phyloP scores from a whole-genome alignment of 805 yeast genomes.

The Pichia insulana region DNA sequence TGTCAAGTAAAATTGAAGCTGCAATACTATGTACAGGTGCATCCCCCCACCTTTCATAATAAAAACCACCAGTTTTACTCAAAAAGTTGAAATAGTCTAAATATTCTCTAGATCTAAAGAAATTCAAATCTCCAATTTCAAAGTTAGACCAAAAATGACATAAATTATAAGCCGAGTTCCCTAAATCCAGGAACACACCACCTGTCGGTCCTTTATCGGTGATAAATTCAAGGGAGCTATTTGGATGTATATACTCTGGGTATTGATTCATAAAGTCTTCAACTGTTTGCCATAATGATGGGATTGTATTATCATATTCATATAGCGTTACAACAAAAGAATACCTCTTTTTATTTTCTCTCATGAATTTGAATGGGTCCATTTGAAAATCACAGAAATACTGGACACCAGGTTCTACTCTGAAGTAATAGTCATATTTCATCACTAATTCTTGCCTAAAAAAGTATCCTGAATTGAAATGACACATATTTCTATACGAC shows the following conservation, averaged over 20 bases:
- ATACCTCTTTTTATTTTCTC: slow-evolving; percentile 68
- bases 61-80: slow-evolving; percentile 66
- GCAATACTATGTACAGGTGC: slow-evolving; percentile 85
- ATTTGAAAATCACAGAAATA: slow-evolving; percentile 80
- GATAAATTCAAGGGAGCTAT: slow-evolving; percentile 51
- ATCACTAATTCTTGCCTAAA: slow-evolving; percentile 65
- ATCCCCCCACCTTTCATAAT: slow-evolving; percentile 92
- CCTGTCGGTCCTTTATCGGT: slow-evolving; percentile 46
- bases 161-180: slow-evolving; percentile 47
- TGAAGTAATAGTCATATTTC: slow-evolving; percentile 82
- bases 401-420: slow-evolving; percentile 90
- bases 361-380: slow-evolving; percentile 80
- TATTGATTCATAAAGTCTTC: slow-evolving; percentile 50
- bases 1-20: slow-evolving; percentile 48
- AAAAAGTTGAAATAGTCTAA: slow-evolving; percentile 51
- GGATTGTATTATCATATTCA: slow-evolving; percentile 79
- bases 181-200: slow-evolving; percentile 27
- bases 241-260: slow-evolving; percentile 55
- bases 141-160: slow-evolving; percentile 89
- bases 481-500: slow-evolving; percentile 88
- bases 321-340: slow-evolving; percentile 80
- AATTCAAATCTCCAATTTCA: slow-evolving; percentile 63
- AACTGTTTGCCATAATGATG: slow-evolving; percentile 72
- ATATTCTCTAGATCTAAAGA: slow-evolving; percentile 63
- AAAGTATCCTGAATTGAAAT: slow-evolving; percentile 88